A percentile compares a stretch with the other conserved stretches of the same genome.
These are phyloP conservation scores for Scutellaria galericulata DNA, from an alignment of 257 asterid species.

Conservation along the genomic window DNA sequence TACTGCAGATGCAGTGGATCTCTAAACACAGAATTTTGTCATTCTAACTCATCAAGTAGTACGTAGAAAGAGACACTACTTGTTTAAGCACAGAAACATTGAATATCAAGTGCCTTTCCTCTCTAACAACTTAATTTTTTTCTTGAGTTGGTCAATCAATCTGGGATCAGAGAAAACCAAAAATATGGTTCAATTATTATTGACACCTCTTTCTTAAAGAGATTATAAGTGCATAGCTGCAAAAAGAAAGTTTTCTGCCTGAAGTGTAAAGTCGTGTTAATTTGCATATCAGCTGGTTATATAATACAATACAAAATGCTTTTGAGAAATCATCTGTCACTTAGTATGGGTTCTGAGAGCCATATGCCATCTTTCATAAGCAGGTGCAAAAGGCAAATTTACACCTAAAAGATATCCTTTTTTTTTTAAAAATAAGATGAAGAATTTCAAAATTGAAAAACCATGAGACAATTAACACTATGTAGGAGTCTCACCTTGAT, in stretches of 20 bases:
- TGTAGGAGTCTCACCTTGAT: constrained; percentile 70
- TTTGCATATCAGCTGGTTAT: constrained; percentile 2
- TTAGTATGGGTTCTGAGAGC: background rate
- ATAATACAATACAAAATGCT: background rate
- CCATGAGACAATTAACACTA: constrained; percentile 17
- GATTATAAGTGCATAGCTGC: background rate
- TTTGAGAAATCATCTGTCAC: constrained; percentile 4
- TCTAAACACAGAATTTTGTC: constrained; percentile 1
- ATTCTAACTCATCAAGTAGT: constrained; percentile 2
- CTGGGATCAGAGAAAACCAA: background rate
- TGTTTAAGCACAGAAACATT: constrained; percentile 1
- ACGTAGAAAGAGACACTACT: background rate
- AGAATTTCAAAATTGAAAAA: constrained; percentile 4
- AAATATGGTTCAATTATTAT: constrained; percentile 1
- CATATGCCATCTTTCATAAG: constrained; percentile 14
- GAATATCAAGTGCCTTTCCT: background rate
- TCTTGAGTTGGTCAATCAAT: too few species aligned
- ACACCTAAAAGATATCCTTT: constrained; percentile 2
- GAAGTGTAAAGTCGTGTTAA: background rate
- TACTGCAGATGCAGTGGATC: constrained; percentile 7
- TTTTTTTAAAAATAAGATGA: background rate
- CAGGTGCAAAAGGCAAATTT: constrained; percentile 27
- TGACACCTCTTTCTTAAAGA: constrained; percentile 1
- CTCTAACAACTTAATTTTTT: background rate
- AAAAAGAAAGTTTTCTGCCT: background rate